Conservation (phyloP, 768 basidiomycete species). For the Naganishia onofrii region DNA sequence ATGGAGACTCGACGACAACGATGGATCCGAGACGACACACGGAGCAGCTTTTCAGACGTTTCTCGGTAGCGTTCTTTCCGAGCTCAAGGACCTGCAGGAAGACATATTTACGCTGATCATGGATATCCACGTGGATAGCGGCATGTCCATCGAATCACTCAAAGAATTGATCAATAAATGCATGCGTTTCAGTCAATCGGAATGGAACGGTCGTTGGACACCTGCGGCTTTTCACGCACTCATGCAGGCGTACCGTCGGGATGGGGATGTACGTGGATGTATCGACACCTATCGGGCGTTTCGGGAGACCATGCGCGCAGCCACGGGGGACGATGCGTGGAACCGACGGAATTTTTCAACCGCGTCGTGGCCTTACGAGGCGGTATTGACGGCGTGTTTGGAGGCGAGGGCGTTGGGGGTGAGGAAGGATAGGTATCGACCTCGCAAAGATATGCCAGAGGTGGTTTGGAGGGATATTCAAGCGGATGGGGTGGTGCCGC, state of each 20-base stretch:
- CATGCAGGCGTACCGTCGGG: slow-evolving; percentile 11
- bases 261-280: slow-evolving; percentile 5
- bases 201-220: slow-evolving; percentile 7
- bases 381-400: not conserved
- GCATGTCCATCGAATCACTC: not conserved
- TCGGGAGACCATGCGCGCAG: not conserved
- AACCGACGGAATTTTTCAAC: slow-evolving; percentile 2
- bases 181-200: slow-evolving; percentile 4
- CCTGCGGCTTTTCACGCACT: slow-evolving; percentile 1
- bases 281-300: not conserved
- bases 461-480: slow-evolving; percentile 6
- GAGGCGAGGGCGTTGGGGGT: not conserved
- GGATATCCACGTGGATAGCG: slow-evolving; percentile 16
- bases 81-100: not conserved
- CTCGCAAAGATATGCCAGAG: not conserved
- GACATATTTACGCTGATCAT: slow-evolving; percentile 13
- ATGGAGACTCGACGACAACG: not conserved
- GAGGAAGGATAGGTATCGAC: not conserved
- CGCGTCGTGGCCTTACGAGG: slow-evolving; percentile 13
- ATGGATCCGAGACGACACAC: not conserved
- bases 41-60: not conserved
- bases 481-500: not conserved
- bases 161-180: not conserved
- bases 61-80: not conserved
- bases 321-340: slow-evolving; percentile 1